phyloP scores from a whole-genome alignment of 257 asterid species.

The Lycium barbarum region DNA sequence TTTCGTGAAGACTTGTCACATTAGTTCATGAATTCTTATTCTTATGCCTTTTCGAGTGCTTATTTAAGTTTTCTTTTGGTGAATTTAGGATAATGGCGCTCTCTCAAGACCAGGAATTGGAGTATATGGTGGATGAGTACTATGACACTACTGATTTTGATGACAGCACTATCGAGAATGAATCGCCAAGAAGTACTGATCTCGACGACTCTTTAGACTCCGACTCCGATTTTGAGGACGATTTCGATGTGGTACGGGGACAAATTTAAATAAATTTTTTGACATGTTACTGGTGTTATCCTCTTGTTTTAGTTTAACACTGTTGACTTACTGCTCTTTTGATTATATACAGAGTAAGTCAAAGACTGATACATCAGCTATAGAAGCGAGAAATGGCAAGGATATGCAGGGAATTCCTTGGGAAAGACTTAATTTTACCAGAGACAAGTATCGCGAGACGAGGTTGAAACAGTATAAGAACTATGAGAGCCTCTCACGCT shows the following conservation, averaged over 20 bases:
- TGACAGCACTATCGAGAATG: constrained; percentile 44
- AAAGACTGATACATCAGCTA: constrained; percentile 76
- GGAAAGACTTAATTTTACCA: constrained; percentile 81
- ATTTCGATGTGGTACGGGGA: constrained; percentile 54
- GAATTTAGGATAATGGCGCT: constrained; percentile 56
- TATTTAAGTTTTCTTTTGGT: constrained; percentile 16
- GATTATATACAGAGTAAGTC: constrained; percentile 51
- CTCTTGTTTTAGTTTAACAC: not conserved
- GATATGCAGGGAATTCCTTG: constrained; percentile 98
- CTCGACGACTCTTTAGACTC: constrained; percentile 57
- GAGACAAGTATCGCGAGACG: constrained; percentile 75
- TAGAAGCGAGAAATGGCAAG: constrained; percentile 83
- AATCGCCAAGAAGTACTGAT: constrained; percentile 35
- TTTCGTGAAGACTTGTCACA: not conserved
- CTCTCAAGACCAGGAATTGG: constrained; percentile 62
- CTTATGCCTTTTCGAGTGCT: not conserved
- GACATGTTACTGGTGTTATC: not conserved
- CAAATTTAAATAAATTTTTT: not conserved
- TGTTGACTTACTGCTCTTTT: not conserved
- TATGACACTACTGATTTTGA: constrained; percentile 50
- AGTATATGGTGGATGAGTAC: constrained; percentile 57
- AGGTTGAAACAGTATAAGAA: constrained; percentile 85
- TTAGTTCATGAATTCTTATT: not conserved
- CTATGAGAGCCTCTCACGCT: constrained; percentile 62
- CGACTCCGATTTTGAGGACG: constrained; percentile 73